These are phyloP conservation scores for Fusarium albidum DNA, from an alignment of 2,329 filamentous ascomycete genomes.

Conservation along the genomic window DNA sequence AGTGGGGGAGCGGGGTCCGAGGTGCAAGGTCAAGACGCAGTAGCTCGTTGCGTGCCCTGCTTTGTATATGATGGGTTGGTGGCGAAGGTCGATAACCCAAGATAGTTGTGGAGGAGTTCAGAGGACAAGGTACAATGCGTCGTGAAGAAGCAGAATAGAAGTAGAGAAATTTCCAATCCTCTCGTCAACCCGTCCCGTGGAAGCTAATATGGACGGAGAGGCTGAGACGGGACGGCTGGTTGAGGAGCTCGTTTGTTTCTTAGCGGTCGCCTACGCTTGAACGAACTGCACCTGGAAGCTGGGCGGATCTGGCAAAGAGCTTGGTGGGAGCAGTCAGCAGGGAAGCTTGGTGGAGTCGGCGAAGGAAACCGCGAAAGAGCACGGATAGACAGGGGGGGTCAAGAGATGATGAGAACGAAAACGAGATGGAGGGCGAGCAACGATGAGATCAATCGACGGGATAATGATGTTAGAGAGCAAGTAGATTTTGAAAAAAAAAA, in stretches of 20 bases:
- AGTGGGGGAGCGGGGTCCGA: conserved; percentile 40
- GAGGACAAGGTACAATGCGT: not conserved
- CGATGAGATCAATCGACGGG: conserved; percentile 19
- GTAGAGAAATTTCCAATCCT: not conserved
- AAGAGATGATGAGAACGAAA: conserved; percentile 7
- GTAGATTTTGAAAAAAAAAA: conserved; percentile 1
- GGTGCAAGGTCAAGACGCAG: conserved; percentile 37
- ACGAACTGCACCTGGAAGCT: not conserved
- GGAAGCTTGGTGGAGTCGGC: conserved; percentile 26
- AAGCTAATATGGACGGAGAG: not conserved
- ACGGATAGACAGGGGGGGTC: conserved; percentile 9
- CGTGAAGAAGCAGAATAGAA: not conserved
- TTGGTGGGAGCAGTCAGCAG: conserved; percentile 24
- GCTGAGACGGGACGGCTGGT: not conserved
- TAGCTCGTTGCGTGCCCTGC: conserved; percentile 32
- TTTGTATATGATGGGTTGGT: conserved; percentile 10
- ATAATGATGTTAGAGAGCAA: conserved; percentile 18
- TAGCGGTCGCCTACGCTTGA: too few species aligned
- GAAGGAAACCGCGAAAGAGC: conserved; percentile 21
- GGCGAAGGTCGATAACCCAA: conserved; percentile 17
- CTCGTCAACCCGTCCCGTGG: not conserved
- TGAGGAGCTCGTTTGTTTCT: conserved; percentile 7
- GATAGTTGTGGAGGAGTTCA: conserved; percentile 10
- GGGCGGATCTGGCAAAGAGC: conserved; percentile 25
- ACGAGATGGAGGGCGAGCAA: not conserved